Evolutionary conservation across 495 filamentous ascomycete species (phyloP), one percentile per base, ranked within the genome.

Genomic region (Staphylotrichum longicolle): DNA sequence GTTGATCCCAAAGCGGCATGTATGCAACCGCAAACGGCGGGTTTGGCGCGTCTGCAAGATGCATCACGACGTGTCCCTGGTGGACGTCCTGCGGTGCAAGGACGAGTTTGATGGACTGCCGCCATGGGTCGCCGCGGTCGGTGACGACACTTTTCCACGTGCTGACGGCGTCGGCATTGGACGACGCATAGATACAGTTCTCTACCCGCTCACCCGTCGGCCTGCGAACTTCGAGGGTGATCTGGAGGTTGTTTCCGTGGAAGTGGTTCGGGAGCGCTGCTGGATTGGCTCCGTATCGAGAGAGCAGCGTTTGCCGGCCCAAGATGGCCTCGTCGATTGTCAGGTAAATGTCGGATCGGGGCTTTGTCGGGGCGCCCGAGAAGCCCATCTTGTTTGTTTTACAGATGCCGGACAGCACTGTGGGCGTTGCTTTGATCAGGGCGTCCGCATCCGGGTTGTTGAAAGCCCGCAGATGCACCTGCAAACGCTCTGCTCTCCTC

Each of bases 371-470:
- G 7, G 91, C 93, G 20, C 92, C 92, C 3, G 94, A 88, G 74
- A 99, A 99, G n/a, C 91, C 93, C 67, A 96, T 91, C 71, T 93
- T 91, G 63, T 81, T 84, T 6, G 92, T 93, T 65, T 86, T 87
- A 61, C 81, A 81, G 59, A 97, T 83, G 46, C 86, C 85, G 57
- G 95, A 90, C 41, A 98, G 83, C 5, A 95, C 76, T 0, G 94
- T 98, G 8, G 93, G 95, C 12, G 93, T 97, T 49, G 86, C 83
- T 61, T 87, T 87, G 60, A 98, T 86, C 35, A 99, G 82, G 3
- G 74, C 78, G 64, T 92, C 91, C 0, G 90, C 84, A 66, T 97
- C 91, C 6, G 86, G 79, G 58, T 83, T 78, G 32, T 82, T 79
- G 70, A 96, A 96, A 5, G 90, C 80, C 61, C 87, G 86, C 9